phyloP scores from a whole-genome alignment of 2,329 filamentous ascomycete genomes.

The Aspergillus fructus region DNA sequence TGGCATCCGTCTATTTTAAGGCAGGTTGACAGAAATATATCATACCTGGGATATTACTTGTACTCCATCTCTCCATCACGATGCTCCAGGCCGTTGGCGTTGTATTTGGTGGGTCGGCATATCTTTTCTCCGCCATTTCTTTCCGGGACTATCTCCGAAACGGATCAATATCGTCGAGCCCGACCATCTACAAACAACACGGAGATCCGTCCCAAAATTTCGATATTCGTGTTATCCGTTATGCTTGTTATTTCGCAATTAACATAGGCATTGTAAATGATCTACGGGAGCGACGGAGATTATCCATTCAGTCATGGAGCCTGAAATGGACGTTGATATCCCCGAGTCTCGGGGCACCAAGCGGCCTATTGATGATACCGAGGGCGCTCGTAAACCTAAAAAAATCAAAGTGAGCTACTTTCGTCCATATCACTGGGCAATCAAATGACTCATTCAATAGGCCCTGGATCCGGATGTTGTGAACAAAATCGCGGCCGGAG shows the following conservation, averaged over 20 bases:
- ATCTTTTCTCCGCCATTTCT: neutral
- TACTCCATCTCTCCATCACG: too few species aligned
- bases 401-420: conserved; percentile 43
- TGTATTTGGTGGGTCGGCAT: neutral
- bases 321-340: conserved; percentile 45
- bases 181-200: neutral
- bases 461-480: conserved; percentile 89
- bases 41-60: too few species aligned
- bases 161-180: neutral
- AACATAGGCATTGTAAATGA: neutral
- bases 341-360: conserved; percentile 45
- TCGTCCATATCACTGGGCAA: neutral
- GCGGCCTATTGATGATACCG: conserved; percentile 49
- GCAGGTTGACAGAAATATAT: too few species aligned
- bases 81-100: neutral
- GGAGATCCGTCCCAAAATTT: neutral
- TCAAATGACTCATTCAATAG: conserved; percentile 45
- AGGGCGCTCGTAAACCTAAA: conserved; percentile 43
- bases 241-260: neutral
- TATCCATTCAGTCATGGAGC: conserved; percentile 8
- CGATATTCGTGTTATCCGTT: too few species aligned
- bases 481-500: conserved; percentile 97
- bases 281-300: neutral
- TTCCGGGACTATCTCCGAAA: neutral
- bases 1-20: too few species aligned